Conservation (phyloP, 768 basidiomycete species). For the Mrakia blollopis region DNA sequence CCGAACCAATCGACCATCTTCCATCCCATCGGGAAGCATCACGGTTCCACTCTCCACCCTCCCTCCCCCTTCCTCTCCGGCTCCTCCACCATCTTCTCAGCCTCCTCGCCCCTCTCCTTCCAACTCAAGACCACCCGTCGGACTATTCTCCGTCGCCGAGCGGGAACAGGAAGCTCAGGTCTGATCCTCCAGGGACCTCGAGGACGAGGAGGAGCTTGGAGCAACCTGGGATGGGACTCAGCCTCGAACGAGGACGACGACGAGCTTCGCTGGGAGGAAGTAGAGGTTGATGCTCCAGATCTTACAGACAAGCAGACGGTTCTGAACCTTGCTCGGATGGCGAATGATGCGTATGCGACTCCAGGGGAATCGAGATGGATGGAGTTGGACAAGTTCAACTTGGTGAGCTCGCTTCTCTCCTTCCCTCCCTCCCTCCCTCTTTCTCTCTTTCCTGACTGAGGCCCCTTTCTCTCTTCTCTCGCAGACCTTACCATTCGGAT, state of each 20-base stretch:
- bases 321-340: constrained; percentile 29
- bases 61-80: not conserved
- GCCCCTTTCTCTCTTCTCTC: not conserved
- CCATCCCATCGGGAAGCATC: constrained; percentile 4
- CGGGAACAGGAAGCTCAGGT: not conserved
- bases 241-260: not conserved
- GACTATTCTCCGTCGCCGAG: not conserved
- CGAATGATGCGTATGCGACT: constrained; percentile 30
- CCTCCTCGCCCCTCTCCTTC: not conserved
- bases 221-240: not conserved
- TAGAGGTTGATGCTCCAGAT: constrained; percentile 15
- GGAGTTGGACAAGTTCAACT: constrained; percentile 28
- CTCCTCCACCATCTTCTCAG: constrained; percentile 1
- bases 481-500: constrained; percentile 27
- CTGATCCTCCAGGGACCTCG: not conserved
- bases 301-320: constrained; percentile 21
- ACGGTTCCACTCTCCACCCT: not conserved
- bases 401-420: constrained; percentile 3
- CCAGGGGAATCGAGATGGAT: constrained; percentile 30
- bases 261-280: not conserved
- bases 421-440: not conserved
- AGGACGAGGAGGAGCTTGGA: not conserved
- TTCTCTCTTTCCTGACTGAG: not conserved
- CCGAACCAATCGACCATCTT: not conserved
- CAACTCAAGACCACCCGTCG: not conserved